Evolutionary conservation across 1,284 basidiomycete genomes (phyloP), one percentile per base, ranked within the genome.

Genomic region (Anthracocystis walkeri): DNA sequence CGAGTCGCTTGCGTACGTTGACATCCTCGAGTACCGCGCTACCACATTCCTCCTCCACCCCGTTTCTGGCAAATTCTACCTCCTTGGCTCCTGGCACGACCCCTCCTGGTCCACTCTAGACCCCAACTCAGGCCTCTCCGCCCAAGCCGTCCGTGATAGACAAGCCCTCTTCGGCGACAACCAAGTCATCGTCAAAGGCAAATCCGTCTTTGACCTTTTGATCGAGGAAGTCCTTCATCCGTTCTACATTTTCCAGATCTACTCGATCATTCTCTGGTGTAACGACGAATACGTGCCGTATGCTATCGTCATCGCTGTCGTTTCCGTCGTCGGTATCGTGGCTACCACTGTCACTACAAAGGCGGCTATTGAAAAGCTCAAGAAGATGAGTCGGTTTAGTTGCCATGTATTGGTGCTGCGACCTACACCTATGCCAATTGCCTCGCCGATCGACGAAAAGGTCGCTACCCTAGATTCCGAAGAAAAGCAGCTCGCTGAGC

Each of bases 241-340:
- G 8, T 78, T 79, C 57, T 79, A 79, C 60, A 70, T 78, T 46
- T 78, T 79, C 52, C 60, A 66, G 59, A 58, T 78, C 40, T 67
- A 63, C 51, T 67, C 73, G 14, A 75, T 78, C 58, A 53, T 67
- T 7, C 54, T 79, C 5, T 79, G 77, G 77, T 62, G 40, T 52
- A 64, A 69, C 61, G 78, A 79, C 46, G 67, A 78, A 0, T 79
- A 79, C 48, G 60, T 66, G 0, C 65, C 65, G 1, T 79, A 78
- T 27, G 77, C 75, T 20, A 56, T 69, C 35, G 75, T 75, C 42
- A 76, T 77, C 35, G 62, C 21, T 11, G 44, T 61, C 42, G 64
- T 79, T 1, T 73, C 68, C 0, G 33, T 79, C 20, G 44, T 74
- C n/a, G 76, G 75, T 51, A 79, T 79, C 31, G 57, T 63, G 18